These are phyloP conservation scores for Alternaria alternata DNA, from an alignment of 2,329 filamentous ascomycete species.

Conservation along the genomic window DNA sequence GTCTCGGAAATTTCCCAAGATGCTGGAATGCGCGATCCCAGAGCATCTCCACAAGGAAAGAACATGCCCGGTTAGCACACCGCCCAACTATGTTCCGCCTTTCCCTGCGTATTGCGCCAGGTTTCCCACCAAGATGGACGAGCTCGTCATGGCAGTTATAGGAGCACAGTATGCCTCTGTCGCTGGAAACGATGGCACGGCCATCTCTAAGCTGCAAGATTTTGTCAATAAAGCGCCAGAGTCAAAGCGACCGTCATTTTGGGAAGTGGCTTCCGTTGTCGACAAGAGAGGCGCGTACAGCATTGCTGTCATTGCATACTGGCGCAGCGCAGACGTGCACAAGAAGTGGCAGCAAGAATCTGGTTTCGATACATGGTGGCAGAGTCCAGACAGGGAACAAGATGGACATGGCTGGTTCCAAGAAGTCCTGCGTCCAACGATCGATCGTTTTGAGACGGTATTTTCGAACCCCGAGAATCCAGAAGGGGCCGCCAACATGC, in stretches of 20 bases:
- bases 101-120: constrained; percentile 45
- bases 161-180: constrained; percentile 39
- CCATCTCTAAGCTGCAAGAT: constrained; percentile 25
- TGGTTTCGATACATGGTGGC: constrained; percentile 54
- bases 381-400: constrained; percentile 32
- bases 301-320: constrained; percentile 52
- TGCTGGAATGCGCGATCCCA: constrained; percentile 39
- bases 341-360: constrained; percentile 45
- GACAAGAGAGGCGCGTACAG: constrained; percentile 45
- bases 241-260: constrained; percentile 29
- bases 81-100: constrained; percentile 37
- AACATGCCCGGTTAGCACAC: constrained; percentile 28
- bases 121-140: constrained; percentile 41
- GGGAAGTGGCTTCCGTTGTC: constrained; percentile 47
- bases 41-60: constrained; percentile 26
- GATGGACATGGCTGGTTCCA: constrained; percentile 53
- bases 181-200: neutral
- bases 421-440: constrained; percentile 53
- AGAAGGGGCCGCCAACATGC: constrained; percentile 56
- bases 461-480: constrained; percentile 50
- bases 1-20: constrained; percentile 1
- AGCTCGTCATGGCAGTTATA: constrained; percentile 48
- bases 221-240: constrained; percentile 23
- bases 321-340: constrained; percentile 42
- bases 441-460: constrained; percentile 57